Conservation (phyloP, 169 alveolate species). For the Amoebophrya sp. region DNA sequence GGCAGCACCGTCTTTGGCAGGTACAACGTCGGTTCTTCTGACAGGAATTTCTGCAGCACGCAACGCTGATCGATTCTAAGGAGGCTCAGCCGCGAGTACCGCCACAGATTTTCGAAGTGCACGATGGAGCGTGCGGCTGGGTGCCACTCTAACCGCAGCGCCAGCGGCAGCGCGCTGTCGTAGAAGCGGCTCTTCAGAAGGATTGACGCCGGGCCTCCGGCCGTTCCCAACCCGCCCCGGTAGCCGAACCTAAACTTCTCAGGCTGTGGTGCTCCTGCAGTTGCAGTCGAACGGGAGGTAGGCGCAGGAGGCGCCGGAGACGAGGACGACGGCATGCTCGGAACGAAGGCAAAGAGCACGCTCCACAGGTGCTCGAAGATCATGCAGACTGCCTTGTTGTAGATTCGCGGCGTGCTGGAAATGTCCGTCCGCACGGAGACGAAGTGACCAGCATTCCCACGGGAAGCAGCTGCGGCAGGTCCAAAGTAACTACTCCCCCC, state of each 20-base stretch:
- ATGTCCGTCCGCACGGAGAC: background rate
- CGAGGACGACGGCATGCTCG: too few relatives aligned
- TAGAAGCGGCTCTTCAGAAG: background rate
- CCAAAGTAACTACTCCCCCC: too few relatives aligned
- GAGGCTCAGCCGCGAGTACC: background rate
- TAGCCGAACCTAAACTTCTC: too few relatives aligned
- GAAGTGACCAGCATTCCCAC: too few relatives aligned
- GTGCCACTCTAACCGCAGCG: background rate
- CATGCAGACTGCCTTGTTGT: background rate
- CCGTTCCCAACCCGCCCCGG: too few relatives aligned
- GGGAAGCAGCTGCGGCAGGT: too few relatives aligned
- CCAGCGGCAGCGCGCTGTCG: background rate
- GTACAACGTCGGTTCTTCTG: background rate
- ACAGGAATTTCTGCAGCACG: background rate
- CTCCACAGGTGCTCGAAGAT: background rate
- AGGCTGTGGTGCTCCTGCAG: too few relatives aligned
- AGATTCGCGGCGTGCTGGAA: background rate
- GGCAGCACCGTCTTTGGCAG: background rate
- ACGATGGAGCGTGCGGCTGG: background rate
- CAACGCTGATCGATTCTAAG: background rate
- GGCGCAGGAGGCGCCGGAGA: too few relatives aligned
- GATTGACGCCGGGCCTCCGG: too few relatives aligned
- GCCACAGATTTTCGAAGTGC: background rate
- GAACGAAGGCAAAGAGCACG: background rate
- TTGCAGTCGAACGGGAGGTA: too few relatives aligned